phyloP scores from a whole-genome alignment of 1,284 basidiomycete species.

The Heterobasidion occidentale region DNA sequence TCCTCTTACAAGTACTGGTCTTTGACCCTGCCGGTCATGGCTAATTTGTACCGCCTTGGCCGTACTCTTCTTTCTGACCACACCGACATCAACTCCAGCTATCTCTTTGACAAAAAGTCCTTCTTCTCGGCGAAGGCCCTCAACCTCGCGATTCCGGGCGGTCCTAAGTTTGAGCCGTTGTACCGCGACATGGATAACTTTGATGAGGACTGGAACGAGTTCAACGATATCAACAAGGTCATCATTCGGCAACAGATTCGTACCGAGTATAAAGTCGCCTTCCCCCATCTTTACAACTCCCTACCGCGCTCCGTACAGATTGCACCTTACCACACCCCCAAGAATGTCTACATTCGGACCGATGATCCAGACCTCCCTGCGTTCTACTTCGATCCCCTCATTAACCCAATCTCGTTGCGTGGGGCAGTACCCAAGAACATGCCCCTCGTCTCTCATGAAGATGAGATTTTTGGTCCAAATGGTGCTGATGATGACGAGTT shows the following conservation, averaged over 20 bases:
- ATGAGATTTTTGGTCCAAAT: constrained; percentile 82
- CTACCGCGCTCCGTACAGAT: constrained; percentile 93
- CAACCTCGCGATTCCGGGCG: constrained; percentile 98
- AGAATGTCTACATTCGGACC: constrained; percentile 98
- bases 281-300: constrained; percentile 99
- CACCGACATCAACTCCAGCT: constrained; percentile 82
- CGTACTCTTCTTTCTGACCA: constrained; percentile 91
- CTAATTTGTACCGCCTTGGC: constrained; percentile 93
- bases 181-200: constrained; percentile 95
- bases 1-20: constrained; percentile 93
- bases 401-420: constrained; percentile 92
- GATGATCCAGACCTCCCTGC: constrained; percentile 99
- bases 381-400: constrained; percentile 98
- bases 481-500: constrained; percentile 86
- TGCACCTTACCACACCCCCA: constrained; percentile 88
- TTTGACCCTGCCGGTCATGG: constrained; percentile 89
- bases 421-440: constrained; percentile 80
- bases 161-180: constrained; percentile 95
- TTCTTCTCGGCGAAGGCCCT: constrained; percentile 98
- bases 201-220: constrained; percentile 99
- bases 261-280: constrained; percentile 99
- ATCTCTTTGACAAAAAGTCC: constrained; percentile 95
- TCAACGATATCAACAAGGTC: constrained; percentile 99
- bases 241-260: constrained; percentile 99
- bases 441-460: constrained; percentile 83